These are phyloP conservation scores for Mucor plumbeus DNA, from an alignment of 371 early-diverging fungal genomes.

Conservation along the genomic window DNA sequence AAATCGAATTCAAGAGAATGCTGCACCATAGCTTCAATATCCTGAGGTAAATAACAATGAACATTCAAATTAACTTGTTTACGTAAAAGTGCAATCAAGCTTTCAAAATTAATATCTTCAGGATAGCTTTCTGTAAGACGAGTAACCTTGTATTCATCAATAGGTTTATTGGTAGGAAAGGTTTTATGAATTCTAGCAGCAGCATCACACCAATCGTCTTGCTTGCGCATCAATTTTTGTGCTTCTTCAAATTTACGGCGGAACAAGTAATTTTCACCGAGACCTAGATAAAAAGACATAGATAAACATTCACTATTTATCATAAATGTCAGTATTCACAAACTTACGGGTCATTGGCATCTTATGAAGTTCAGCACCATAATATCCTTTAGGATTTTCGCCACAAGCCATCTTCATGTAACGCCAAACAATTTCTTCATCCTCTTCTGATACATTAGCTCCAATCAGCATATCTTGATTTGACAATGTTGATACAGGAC, in stretches of 20 bases:
- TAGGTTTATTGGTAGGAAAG: slow-evolving; percentile 16
- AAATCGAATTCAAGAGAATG: slow-evolving; percentile 66
- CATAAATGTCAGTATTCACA: not conserved
- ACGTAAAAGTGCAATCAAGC: slow-evolving; percentile 60
- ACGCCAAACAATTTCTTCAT: slow-evolving; percentile 63
- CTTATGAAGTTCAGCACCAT: slow-evolving; percentile 35
- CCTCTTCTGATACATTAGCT: slow-evolving; percentile 54
- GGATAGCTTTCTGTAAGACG: slow-evolving; percentile 57
- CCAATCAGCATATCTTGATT: slow-evolving; percentile 73
- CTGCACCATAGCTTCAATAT: slow-evolving; percentile 67
- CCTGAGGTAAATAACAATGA: slow-evolving; percentile 63
- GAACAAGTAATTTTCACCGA: slow-evolving; percentile 77
- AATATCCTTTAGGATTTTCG: slow-evolving; percentile 76
- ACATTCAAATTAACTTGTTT: slow-evolving; percentile 62
- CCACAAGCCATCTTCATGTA: slow-evolving; percentile 92
- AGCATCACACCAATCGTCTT: slow-evolving; percentile 84
- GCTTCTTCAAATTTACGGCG: slow-evolving; percentile 71
- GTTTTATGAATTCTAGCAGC: slow-evolving; percentile 46
- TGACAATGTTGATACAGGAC: slow-evolving; percentile 60
- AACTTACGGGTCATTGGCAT: slow-evolving; percentile 53
- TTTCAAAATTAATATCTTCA: slow-evolving; percentile 51
- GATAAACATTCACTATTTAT: not conserved
- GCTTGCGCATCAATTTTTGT: slow-evolving; percentile 51
- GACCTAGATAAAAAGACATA: slow-evolving; percentile 39
- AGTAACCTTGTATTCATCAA: slow-evolving; percentile 25